Conservation (phyloP, 116 monocot genomes). For the Iris pallida region DNA sequence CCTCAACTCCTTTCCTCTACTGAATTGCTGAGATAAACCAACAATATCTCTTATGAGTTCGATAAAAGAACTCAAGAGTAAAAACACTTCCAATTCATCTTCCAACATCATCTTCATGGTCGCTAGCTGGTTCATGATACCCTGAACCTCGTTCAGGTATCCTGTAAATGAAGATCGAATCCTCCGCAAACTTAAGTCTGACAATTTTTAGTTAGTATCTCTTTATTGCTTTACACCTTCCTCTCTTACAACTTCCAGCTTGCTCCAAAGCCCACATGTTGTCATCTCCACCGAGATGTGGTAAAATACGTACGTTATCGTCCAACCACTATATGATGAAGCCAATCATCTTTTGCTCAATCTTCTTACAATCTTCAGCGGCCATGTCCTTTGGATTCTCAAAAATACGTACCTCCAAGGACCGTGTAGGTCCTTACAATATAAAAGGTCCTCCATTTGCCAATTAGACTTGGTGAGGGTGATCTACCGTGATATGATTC, state of each 20-base stretch:
- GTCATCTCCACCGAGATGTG: not conserved
- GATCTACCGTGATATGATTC: not conserved
- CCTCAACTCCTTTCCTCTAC: not conserved
- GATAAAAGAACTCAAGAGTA: not conserved
- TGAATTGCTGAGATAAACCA: not conserved
- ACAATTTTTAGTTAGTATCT: not conserved
- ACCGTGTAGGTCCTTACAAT: not conserved
- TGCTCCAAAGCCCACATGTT: not conserved
- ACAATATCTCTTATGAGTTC: not conserved
- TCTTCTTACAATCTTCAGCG: not conserved
- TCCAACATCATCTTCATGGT: not conserved
- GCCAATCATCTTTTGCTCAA: not conserved
- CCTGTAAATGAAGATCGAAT: not conserved
- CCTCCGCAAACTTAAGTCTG: not conserved
- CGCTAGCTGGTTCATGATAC: not conserved
- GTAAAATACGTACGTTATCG: not conserved
- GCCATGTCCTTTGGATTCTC: not conserved
- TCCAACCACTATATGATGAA: not conserved
- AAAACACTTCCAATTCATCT: not conserved
- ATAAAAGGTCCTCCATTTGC: not conserved
- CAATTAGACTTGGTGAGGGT: not conserved
- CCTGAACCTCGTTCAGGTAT: slow-evolving; percentile 9
- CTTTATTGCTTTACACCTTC: not conserved
- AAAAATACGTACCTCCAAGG: not conserved
- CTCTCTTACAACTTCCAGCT: not conserved